These are phyloP conservation scores for Galerina marginata DNA, from an alignment of 768 basidiomycete species.

Conservation along the genomic window DNA sequence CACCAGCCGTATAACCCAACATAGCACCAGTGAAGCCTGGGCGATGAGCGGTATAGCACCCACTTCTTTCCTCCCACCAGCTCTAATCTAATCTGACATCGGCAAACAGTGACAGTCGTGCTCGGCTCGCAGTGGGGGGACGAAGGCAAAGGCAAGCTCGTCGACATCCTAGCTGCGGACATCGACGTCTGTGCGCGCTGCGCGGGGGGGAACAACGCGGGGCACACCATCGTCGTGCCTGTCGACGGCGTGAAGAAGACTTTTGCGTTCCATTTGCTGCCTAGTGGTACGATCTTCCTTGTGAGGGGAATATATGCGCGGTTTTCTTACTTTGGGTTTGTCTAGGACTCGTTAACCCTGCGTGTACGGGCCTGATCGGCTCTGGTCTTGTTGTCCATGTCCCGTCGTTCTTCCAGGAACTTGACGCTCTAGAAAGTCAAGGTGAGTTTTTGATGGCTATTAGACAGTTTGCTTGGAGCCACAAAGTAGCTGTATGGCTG, in stretches of 20 bases:
- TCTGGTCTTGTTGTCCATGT: slow-evolving; percentile 96
- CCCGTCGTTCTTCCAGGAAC: slow-evolving; percentile 92
- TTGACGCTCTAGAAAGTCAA: slow-evolving; percentile 84
- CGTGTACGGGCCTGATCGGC: slow-evolving; percentile 88
- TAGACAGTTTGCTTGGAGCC: too few species aligned
- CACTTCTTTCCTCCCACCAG: slow-evolving; percentile 5
- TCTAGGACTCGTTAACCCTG: slow-evolving; percentile 83
- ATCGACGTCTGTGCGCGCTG: slow-evolving; percentile 94
- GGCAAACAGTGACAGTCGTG: slow-evolving; percentile 63
- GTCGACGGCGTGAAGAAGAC: slow-evolving; percentile 75
- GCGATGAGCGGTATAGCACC: slow-evolving; percentile 35
- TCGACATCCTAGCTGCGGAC: slow-evolving; percentile 91
- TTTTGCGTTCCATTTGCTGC: slow-evolving; percentile 95
- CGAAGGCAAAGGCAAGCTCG: slow-evolving; percentile 95
- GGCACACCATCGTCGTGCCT: slow-evolving; percentile 94
- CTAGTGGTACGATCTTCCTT: slow-evolving; percentile 65
- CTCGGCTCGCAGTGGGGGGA: slow-evolving; percentile 93
- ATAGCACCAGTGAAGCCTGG: neutral
- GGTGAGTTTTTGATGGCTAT: slow-evolving; percentile 49
- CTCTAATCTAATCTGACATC: slow-evolving; percentile 27
- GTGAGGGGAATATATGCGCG: slow-evolving; percentile 11
- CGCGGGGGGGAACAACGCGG: slow-evolving; percentile 98
- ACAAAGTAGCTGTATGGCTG: too few species aligned
- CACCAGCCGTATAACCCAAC: neutral
- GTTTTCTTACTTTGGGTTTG: neutral